Evolutionary conservation across 2,329 filamentous ascomycete genomes (phyloP), one percentile per base, ranked within the genome.

Genomic region (Raffaelea ambrosiae): DNA sequence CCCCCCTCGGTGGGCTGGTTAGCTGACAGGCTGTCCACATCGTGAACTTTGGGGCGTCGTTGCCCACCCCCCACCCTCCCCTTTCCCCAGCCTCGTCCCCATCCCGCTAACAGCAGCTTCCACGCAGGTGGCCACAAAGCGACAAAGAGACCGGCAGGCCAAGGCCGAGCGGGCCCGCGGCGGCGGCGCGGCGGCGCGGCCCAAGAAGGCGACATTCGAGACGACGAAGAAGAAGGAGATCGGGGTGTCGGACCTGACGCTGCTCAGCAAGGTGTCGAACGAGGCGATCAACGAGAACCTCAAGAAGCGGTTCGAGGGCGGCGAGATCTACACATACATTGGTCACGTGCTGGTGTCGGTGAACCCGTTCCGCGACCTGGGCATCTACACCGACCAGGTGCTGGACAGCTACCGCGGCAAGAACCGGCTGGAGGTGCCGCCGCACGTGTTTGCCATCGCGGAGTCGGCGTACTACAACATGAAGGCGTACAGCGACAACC

Each of bases 221-320:
- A 88, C 83, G 52, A 87, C 84, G 56, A 97, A 97, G 78, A 98
- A 97, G 83, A 97, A 95, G 79, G 90, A 98, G 69, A 93, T 98
- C 58, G 93, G 93, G 56, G 93, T 98, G 47, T 96, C 93, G 48
- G 93, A 98, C 74, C 77, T 98, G 64, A 98, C 93, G 4, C 75
- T 98, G 60, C 85, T 98, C 63, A 96, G 90, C 75, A 97, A 97
- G 69, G 94, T 98, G 55, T 95, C 90, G 56, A 97, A 98, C 67
- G 93, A 98, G 67, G 90, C 91, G 52, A 98, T 98, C 74, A 98
- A 98, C 71, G 93, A 97, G 49, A 98, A 98, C 66, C 66, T 98
- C 66, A 95, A 96, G 76, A 94, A 97, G 73, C 83, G 93, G 53
- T 98, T 98, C 68, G 88, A 97, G 64, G 90, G 91, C 75, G 84